A percentile compares a stretch with the other conserved stretches of the same genome.
These are phyloP conservation scores for Trifolium fragiferum DNA, from an alignment of 306 rosid species.

Conservation along the genomic window DNA sequence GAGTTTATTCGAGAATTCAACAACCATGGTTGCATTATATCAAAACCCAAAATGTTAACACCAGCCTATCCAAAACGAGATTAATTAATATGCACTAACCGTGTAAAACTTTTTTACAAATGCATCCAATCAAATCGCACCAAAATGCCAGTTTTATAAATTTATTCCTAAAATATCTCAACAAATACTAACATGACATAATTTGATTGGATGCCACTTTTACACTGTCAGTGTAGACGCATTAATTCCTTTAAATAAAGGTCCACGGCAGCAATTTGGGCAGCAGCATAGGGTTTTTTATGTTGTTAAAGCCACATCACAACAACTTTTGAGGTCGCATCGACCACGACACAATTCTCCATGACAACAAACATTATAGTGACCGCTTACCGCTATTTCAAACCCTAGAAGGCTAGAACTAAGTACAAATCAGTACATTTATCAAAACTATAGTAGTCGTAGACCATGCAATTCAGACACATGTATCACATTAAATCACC, in stretches of 20 bases:
- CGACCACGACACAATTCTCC: not conserved
- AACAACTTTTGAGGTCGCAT: not conserved
- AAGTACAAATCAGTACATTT: slow-evolving; percentile 7
- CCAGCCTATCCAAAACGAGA: not conserved
- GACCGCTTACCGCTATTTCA: not conserved
- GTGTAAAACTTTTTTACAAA: too few species aligned
- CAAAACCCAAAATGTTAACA: slow-evolving; percentile 2
- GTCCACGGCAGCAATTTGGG: not conserved
- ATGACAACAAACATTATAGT: not conserved
- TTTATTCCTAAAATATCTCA: too few species aligned
- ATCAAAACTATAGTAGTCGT: not conserved
- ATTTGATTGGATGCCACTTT: too few species aligned
- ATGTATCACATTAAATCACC: slow-evolving; percentile 4
- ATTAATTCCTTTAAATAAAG: not conserved
- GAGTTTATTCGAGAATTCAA: not conserved
- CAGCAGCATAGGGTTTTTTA: not conserved
- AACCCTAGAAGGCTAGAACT: not conserved
- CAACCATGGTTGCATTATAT: not conserved
- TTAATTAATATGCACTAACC: too few species aligned
- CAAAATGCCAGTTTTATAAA: too few species aligned
- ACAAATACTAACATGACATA: too few species aligned
- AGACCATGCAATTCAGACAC: slow-evolving; percentile 33
- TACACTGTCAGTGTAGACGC: too few species aligned
- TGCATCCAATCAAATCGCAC: too few species aligned
- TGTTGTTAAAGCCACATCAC: not conserved